A percentile compares a stretch with the other conserved stretches of the same genome.
phyloP scores from a whole-genome alignment of 1,284 basidiomycete species.

The Trichosporon sp. region DNA sequence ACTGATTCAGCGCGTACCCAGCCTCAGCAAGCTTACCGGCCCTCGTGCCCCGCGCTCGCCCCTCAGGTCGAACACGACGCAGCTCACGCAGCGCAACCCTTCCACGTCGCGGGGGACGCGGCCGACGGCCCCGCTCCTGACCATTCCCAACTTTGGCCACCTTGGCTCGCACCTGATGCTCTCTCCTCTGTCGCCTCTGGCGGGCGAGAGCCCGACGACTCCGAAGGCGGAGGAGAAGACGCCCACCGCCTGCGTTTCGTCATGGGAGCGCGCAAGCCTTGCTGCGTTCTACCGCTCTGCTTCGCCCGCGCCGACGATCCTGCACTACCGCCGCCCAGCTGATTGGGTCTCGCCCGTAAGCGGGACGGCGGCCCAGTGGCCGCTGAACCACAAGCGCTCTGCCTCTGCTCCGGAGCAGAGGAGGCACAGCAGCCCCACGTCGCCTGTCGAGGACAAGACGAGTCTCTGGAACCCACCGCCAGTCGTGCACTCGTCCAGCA shows the following conservation, averaged over 20 bases:
- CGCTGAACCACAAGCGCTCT: slow-evolving; percentile 7
- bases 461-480: neutral
- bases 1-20: neutral
- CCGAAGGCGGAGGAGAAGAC: neutral
- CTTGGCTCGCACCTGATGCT: neutral
- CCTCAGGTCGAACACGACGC: neutral
- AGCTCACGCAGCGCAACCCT: neutral
- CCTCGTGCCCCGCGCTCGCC: no score
- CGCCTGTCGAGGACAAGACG: neutral
- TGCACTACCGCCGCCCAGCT: neutral
- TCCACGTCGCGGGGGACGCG: neutral
- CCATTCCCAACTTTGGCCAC: neutral
- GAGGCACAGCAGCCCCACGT: neutral
- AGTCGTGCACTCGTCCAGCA: neutral
- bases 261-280: neutral
- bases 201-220: neutral
- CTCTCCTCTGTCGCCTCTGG: neutral
- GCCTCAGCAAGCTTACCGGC: neutral
- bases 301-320: neutral
- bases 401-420: neutral
- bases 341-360: neutral
- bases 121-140: neutral
- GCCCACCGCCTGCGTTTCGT: neutral
- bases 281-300: neutral
- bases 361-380: neutral